Percentiles rank a stretch among this genome's conserved stretches.
These are phyloP conservation scores for Penicillium dipodomyicola DNA, from an alignment of 495 filamentous ascomycete genomes.

Conservation along the genomic window DNA sequence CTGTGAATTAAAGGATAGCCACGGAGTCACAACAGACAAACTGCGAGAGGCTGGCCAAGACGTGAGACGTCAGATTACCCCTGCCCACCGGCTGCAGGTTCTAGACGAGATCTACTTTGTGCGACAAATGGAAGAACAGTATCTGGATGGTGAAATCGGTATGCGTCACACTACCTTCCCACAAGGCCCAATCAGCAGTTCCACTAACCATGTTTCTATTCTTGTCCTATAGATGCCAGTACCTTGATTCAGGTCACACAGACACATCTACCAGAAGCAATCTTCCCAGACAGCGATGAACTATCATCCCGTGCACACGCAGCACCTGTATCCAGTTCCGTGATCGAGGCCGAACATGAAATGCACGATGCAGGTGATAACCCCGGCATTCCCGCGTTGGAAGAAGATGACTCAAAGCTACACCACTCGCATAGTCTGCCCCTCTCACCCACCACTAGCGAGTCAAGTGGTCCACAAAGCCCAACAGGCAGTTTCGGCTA, in stretches of 20 bases:
- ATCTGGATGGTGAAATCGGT: slow-evolving; percentile 60
- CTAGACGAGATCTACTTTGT: slow-evolving; percentile 68
- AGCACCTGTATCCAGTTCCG: slow-evolving; percentile 1
- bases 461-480: slow-evolving; percentile 27
- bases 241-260: slow-evolving; percentile 23
- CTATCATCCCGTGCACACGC: slow-evolving; percentile 9
- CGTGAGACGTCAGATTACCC: slow-evolving; percentile 39
- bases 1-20: slow-evolving; percentile 42
- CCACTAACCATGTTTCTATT: slow-evolving; percentile 3
- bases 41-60: slow-evolving; percentile 46
- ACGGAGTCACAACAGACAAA: slow-evolving; percentile 43
- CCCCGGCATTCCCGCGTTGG: neutral
- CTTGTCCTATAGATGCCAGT: slow-evolving; percentile 18
- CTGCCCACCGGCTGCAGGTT: slow-evolving; percentile 34
- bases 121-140: slow-evolving; percentile 61
- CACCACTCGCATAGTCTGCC: slow-evolving; percentile 12
- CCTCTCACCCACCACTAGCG: slow-evolving; percentile 24
- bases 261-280: slow-evolving; percentile 26
- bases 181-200: neutral
- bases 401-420: slow-evolving; percentile 4
- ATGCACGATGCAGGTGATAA: slow-evolving; percentile 3
- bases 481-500: slow-evolving; percentile 19
- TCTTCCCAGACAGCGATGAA: slow-evolving; percentile 15
- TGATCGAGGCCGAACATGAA: slow-evolving; percentile 4
- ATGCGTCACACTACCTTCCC: slow-evolving; percentile 20